A percentile compares a stretch with the other conserved stretches of the same genome.
Evolutionary conservation across 1,284 basidiomycete genomes (phyloP).

Genomic region (Neotropicomus parvogracilis): DNA sequence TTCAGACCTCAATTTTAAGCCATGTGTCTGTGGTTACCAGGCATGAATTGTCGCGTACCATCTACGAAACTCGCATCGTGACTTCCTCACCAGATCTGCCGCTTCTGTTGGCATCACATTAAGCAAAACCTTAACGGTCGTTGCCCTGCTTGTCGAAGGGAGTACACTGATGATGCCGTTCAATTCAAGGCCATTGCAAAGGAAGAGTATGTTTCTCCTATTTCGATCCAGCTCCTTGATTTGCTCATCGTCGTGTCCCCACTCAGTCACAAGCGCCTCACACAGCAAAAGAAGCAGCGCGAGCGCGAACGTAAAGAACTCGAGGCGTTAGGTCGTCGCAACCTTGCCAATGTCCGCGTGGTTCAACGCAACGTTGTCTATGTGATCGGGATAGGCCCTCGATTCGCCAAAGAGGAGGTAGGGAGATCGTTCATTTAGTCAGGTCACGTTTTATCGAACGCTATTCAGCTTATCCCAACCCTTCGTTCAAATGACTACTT

Average conservation of each 20-base stretch:
- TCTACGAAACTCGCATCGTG: slow-evolving; percentile 13
- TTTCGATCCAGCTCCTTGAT: not conserved
- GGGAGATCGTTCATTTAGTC: slow-evolving; percentile 24
- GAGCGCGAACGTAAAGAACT: slow-evolving; percentile 97
- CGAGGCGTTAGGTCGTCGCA: slow-evolving; percentile 81
- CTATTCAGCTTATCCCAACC: slow-evolving; percentile 80
- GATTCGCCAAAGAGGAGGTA: slow-evolving; percentile 95
- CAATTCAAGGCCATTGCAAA: slow-evolving; percentile 95
- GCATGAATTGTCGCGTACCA: slow-evolving; percentile 42
- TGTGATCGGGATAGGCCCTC: slow-evolving; percentile 87
- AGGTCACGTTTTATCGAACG: slow-evolving; percentile 15
- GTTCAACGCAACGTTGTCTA: slow-evolving; percentile 97
- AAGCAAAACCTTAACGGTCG: slow-evolving; percentile 93
- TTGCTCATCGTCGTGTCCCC: slow-evolving; percentile 10
- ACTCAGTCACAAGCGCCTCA: slow-evolving; percentile 82
- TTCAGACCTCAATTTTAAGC: slow-evolving; percentile 98
- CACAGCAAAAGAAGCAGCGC: slow-evolving; percentile 93
- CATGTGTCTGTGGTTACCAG: slow-evolving; percentile 98
- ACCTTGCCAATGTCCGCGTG: slow-evolving; percentile 91
- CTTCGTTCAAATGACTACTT: slow-evolving; percentile 96
- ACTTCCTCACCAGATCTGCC: slow-evolving; percentile 75
- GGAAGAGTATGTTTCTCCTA: slow-evolving; percentile 75
- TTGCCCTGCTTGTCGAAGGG: slow-evolving; percentile 94
- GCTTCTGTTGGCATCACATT: slow-evolving; percentile 99
- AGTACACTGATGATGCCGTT: slow-evolving; percentile 90